These are phyloP conservation scores for Batkoa obscura DNA, from an alignment of 371 early-diverging fungal species.

Conservation along the genomic window DNA sequence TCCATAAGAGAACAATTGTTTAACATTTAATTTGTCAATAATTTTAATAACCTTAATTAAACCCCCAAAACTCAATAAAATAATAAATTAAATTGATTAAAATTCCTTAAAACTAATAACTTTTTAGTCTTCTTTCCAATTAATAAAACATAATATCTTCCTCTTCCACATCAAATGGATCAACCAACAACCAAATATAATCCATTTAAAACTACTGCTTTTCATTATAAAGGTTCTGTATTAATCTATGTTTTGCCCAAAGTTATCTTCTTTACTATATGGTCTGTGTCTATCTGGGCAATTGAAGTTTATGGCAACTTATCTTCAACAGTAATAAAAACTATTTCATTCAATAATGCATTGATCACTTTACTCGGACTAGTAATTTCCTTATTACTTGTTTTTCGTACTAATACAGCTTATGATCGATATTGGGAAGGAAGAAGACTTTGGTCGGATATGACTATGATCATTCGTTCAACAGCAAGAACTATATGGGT, in stretches of 20 bases:
- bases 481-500: conserved; percentile 45
- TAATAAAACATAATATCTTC: no score
- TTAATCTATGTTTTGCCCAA: neutral
- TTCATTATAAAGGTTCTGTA: neutral
- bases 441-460: conserved; percentile 35
- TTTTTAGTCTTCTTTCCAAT: no score
- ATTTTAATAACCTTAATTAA: no score
- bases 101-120: no score
- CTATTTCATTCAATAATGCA: neutral
- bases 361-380: conserved; percentile 26
- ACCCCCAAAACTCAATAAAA: no score
- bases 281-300: neutral
- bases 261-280: conserved; percentile 1
- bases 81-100: no score
- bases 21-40: no score
- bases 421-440: conserved; percentile 66
- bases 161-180: no score
- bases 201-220: neutral
- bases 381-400: conserved; percentile 43
- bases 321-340: neutral
- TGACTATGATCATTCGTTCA: conserved; percentile 32
- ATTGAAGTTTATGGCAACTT: neutral
- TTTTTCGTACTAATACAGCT: conserved; percentile 62
- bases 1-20: no score
- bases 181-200: no score